A percentile compares a stretch with the other conserved stretches of the same genome.
Conservation (phyloP, 345 rosid species). For the Brassica napus region DNA sequence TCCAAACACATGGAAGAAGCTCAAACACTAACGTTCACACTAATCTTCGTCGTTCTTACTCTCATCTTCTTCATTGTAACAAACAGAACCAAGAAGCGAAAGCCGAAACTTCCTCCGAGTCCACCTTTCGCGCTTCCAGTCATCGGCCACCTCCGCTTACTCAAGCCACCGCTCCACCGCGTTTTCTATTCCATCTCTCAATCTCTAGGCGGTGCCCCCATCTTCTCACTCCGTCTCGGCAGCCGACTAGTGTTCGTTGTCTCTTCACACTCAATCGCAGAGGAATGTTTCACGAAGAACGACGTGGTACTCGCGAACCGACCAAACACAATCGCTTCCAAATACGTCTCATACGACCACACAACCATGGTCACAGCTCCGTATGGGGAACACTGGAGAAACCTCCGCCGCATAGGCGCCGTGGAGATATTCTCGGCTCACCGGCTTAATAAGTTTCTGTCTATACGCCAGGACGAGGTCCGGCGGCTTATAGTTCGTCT, state of each 20-base stretch:
- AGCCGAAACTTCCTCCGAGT: constrained; percentile 48
- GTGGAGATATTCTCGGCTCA: constrained; percentile 45
- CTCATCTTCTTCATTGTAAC: constrained; percentile 3
- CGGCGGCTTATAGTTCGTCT: constrained; percentile 33
- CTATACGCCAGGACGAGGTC: constrained; percentile 49
- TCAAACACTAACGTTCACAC: constrained; percentile 5
- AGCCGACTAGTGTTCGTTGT: constrained; percentile 44
- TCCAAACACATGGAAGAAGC: constrained; percentile 26
- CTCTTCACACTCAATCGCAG: constrained; percentile 41
- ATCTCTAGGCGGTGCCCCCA: constrained; percentile 39
- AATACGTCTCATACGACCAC: constrained; percentile 44
- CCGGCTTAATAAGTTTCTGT: constrained; percentile 38
- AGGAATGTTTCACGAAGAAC: constrained; percentile 59
- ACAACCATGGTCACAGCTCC: constrained; percentile 40
- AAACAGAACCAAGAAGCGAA: constrained; percentile 2
- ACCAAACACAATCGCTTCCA: constrained; percentile 27
- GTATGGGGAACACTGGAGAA: constrained; percentile 65
- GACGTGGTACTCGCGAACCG: constrained; percentile 58
- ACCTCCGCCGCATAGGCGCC: constrained; percentile 52
- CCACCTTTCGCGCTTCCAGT: constrained; percentile 39
- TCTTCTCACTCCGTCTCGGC: constrained; percentile 55
- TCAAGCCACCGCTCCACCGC: constrained; percentile 34
- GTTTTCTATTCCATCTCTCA: constrained; percentile 29
- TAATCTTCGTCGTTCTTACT: constrained; percentile 2
- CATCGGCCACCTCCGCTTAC: constrained; percentile 38